These are phyloP conservation scores for Xylaria digitata DNA, from an alignment of 2,329 filamentous ascomycete genomes.

Conservation along the genomic window DNA sequence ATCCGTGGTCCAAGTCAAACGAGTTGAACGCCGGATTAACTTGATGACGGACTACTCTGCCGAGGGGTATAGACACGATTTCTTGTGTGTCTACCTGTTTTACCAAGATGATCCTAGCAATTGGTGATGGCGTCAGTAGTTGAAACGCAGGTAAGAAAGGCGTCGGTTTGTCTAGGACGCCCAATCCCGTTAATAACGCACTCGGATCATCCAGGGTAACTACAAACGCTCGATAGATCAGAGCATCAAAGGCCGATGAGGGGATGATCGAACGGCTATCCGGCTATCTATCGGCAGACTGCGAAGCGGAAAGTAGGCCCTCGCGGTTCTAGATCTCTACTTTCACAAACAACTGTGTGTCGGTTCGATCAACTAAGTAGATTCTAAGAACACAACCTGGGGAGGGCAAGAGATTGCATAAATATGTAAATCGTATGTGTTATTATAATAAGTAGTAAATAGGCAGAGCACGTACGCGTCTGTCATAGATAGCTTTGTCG, in stretches of 20 bases:
- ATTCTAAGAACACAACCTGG: not conserved
- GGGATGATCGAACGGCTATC: slow-evolving; percentile 26
- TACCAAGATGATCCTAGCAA: not conserved
- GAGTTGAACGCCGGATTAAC: not conserved
- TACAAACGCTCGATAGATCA: slow-evolving; percentile 10
- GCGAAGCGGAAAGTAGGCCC: slow-evolving; percentile 10
- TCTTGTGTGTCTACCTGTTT: not conserved
- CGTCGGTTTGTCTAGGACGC: not conserved
- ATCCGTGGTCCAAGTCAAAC: slow-evolving; percentile 15
- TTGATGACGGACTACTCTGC: not conserved
- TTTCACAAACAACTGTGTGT: not conserved
- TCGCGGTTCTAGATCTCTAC: slow-evolving; percentile 1
- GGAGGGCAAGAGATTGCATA: slow-evolving; percentile 7
- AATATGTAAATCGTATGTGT: slow-evolving; percentile 12
- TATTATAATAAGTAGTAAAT: slow-evolving; percentile 2
- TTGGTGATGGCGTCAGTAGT: not conserved
- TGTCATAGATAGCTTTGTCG: slow-evolving; percentile 5
- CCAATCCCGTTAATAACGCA: slow-evolving; percentile 15
- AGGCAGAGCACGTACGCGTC: slow-evolving; percentile 29
- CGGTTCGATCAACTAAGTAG: slow-evolving; percentile 24
- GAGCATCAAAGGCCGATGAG: slow-evolving; percentile 12
- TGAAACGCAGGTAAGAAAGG: not conserved
- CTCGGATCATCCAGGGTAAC: not conserved
- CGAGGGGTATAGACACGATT: not conserved
- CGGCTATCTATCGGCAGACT: slow-evolving; percentile 2